A percentile compares a stretch with the other conserved stretches of the same genome.
Evolutionary conservation across 768 basidiomycete species (phyloP).

Genomic region (Dacryopinax spathularia): DNA sequence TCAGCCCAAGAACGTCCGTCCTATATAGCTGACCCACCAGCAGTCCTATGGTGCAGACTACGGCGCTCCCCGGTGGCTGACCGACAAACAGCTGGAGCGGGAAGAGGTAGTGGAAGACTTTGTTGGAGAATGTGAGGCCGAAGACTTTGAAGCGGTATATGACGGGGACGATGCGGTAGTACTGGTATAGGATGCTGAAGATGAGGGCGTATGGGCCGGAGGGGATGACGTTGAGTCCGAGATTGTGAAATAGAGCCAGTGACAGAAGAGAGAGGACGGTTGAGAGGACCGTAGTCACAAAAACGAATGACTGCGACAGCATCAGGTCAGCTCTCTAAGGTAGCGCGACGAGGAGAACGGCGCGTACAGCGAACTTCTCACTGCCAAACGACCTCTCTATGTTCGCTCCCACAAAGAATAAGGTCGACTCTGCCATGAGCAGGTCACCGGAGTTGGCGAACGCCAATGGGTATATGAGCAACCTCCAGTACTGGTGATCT

Average conservation of each 20-base stretch:
- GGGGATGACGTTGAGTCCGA: slow-evolving; percentile 60
- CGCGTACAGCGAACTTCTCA: slow-evolving; percentile 67
- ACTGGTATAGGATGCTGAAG: slow-evolving; percentile 74
- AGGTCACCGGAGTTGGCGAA: slow-evolving; percentile 80
- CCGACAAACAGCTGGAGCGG: slow-evolving; percentile 63
- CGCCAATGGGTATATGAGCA: slow-evolving; percentile 55
- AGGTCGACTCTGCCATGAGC: slow-evolving; percentile 54
- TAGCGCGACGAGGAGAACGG: slow-evolving; percentile 10
- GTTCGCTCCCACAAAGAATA: slow-evolving; percentile 55
- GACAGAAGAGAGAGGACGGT: slow-evolving; percentile 53
- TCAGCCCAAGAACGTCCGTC: slow-evolving; percentile 64
- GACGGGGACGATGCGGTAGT: slow-evolving; percentile 59
- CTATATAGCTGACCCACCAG: slow-evolving; percentile 66
- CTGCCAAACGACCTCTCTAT: slow-evolving; percentile 80
- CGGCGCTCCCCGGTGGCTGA: slow-evolving; percentile 49
- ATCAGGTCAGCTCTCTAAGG: slow-evolving; percentile 3
- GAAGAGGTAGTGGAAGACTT: slow-evolving; percentile 55
- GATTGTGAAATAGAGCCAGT: slow-evolving; percentile 48
- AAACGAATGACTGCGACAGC: slow-evolving; percentile 51
- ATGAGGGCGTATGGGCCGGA: slow-evolving; percentile 61
- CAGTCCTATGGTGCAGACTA: slow-evolving; percentile 49
- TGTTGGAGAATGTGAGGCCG: slow-evolving; percentile 59
- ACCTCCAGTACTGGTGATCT: slow-evolving; percentile 83
- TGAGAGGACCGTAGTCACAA: slow-evolving; percentile 50
- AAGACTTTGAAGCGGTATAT: slow-evolving; percentile 65